Base-by-base conservation (phyloP, 768 basidiomycete genomes). In the Lactarius vividus region DNA sequence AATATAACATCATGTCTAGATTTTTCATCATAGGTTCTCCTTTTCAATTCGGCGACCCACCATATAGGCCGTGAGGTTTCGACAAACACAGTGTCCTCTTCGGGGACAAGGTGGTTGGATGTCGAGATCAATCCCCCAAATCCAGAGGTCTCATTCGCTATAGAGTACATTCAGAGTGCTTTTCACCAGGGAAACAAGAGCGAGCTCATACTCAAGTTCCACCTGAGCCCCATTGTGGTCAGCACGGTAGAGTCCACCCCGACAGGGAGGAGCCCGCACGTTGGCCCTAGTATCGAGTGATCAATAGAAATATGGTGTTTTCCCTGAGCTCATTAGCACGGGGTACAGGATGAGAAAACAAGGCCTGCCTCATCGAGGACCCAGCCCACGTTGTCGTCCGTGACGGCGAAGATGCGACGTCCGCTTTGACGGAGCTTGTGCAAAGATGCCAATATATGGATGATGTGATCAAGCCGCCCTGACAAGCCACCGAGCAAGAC, bases 251-350 rank as follows among this genome's bases (percentile, higher is more conserved):
- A 82, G 33, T 88, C 88, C 16, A 95, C 78, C 0, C 96, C 97
- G 3, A 98, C 84, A 1, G 97, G 97, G 11, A 99, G 83, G n/a
- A 98, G 83, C 0, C 96, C 97, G 74, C 97, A 99, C 0, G 96
- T 98, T 59, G 85, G 85, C 0, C 96, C 96, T 46, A 97, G 79
- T 10, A 87, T 70, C 0, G 76, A 71, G 69, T 92, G 90, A 71
- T 96, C 88, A 53, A 98, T 82, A 13, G 80, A 74, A 64, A 99
- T 91, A 5, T 76, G 73, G 74, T 98, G 96, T 72, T 88, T 85
- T 23, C 96, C 96, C 94, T 97, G 56, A 31, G 18, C 42, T n/a
- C 35, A 46, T 59, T 28, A 64, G 15, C 42, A 15, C 44, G 18
- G 67, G 59, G 29, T 28, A 39, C 39, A 29, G 56, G 58, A 15